Evolutionary conservation across 2,329 filamentous ascomycete genomes (phyloP).

Genomic region (Calonectria hawksworthii): DNA sequence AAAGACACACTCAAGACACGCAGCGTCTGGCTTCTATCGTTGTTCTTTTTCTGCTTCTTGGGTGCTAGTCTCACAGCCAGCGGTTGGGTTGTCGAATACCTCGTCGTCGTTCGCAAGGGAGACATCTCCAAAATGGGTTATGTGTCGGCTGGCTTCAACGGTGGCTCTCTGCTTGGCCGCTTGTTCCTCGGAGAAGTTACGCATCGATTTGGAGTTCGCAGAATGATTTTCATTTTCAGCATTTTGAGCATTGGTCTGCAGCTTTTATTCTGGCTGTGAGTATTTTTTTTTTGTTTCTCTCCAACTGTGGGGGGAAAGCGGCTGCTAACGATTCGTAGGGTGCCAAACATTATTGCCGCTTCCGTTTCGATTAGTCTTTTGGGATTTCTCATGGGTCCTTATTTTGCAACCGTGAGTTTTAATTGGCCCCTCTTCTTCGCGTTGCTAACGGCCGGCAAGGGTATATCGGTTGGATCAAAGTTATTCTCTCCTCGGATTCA

Average conservation of each 20-base stretch:
- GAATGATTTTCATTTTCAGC: constrained; percentile 69
- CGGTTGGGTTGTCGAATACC: constrained; percentile 76
- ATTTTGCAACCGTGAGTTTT: constrained; percentile 67
- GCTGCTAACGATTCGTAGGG: constrained; percentile 43
- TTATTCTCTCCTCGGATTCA: constrained; percentile 58
- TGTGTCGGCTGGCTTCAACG: constrained; percentile 72
- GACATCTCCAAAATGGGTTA: constrained; percentile 71
- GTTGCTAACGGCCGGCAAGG: constrained; percentile 49
- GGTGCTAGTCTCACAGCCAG: constrained; percentile 68
- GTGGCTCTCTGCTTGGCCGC: constrained; percentile 69
- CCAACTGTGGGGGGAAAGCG: rapidly evolving
- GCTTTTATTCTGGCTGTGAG: constrained; percentile 71
- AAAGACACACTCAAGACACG: constrained; percentile 59
- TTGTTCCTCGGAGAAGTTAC: constrained; percentile 71
- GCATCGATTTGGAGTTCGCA: constrained; percentile 69
- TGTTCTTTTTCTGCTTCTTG: constrained; percentile 76
- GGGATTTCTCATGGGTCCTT: constrained; percentile 70
- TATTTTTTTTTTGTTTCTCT: constrained; percentile 1
- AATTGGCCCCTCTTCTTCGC: rapidly evolving
- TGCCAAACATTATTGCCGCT: constrained; percentile 62
- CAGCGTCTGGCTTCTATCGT: constrained; percentile 69
- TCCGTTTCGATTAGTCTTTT: constrained; percentile 67
- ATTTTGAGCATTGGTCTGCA: constrained; percentile 67
- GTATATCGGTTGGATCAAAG: constrained; percentile 66
- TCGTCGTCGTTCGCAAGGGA: constrained; percentile 71